These are phyloP conservation scores for Didymosphaeria variabile DNA, from an alignment of 2,329 filamentous ascomycete genomes.

Conservation along the genomic window DNA sequence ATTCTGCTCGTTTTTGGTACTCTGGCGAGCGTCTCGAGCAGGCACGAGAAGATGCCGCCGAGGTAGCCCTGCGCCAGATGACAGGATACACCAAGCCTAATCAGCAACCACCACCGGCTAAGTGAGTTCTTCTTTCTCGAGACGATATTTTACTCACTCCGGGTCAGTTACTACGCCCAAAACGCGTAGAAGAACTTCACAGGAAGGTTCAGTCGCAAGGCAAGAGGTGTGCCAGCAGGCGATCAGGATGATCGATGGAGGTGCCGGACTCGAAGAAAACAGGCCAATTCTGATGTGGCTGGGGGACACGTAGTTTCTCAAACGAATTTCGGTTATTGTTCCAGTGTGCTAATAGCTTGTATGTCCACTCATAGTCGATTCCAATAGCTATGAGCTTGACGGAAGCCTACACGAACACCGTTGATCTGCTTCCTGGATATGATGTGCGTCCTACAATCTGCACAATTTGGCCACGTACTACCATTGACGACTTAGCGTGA, in stretches of 20 bases:
- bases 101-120: conserved; percentile 35
- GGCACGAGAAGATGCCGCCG: conserved; percentile 49
- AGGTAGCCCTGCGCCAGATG: conserved; percentile 39
- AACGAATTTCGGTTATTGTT: not conserved
- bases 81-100: conserved; percentile 30
- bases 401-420: not conserved
- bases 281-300: not conserved
- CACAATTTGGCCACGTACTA: not conserved
- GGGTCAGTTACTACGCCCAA: not conserved
- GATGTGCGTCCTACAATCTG: not conserved
- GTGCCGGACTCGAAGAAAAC: not conserved
- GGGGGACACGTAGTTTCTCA: not conserved
- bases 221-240: not conserved
- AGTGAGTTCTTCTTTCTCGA: not conserved
- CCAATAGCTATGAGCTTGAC: not conserved
- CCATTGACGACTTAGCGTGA: not conserved
- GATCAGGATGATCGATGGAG: not conserved
- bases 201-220: not conserved
- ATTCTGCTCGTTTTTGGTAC: conserved; percentile 50
- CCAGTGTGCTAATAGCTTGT: not conserved
- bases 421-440: not conserved
- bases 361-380: too few species aligned
- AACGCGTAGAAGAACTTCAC: not conserved
- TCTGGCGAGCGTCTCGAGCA: conserved; percentile 44
- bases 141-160: not conserved